Base-by-base conservation (phyloP, 805 yeast genomes). In the Citeromyces matritensis region DNA sequence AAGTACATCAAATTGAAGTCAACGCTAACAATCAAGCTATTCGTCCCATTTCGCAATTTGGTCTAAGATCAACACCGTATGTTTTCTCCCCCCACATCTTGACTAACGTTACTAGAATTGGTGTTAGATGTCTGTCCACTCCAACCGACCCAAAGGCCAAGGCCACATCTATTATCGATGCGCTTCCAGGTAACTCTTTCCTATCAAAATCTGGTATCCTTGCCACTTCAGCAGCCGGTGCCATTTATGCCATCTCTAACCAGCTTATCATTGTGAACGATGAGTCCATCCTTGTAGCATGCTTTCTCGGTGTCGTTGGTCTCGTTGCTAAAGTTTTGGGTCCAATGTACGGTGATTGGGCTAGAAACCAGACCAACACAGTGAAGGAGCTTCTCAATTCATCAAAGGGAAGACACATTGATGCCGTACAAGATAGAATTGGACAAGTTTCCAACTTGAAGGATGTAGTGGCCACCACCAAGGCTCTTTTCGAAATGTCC, bases 281-380 rank as follows among this genome's bases (percentile, higher is more conserved):
- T 53, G 98, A 91, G 70, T 69, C 95, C 50, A 72, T 84, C 45
- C 65, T 91, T 57, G 69, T 85, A 34, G 71, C 69, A 39, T 76
- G 93, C 38, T 91, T 91, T 59, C 57, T 73, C 37, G 79, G 82
- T 39, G 79, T 88, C 58, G 56, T 76, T 41, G 76, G 68, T 41
- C 64, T 85, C 47, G 64, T 73, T 45, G 81, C 86, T 51, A 88
- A 86, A 67, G 73, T 77, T 47, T 77, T 82, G 48, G 95, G 95
- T 38, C 98, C 98, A 49, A 70, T 80, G 53, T 91, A 86, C 69
- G 83, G 83, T 48, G 91, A 81, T 51, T 83, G 88, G 78, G 97
- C 97, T 36, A 79, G 78, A 48, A 75, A 78, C 34, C 80, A 84
- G 68, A 65, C 83, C 56, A 70, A 73, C 60, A 74, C 78, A 55